Evolutionary conservation across 106 monocot genomes (phyloP), one percentile per base, ranked within the genome.

Genomic region (Dendrobium catenatum): DNA sequence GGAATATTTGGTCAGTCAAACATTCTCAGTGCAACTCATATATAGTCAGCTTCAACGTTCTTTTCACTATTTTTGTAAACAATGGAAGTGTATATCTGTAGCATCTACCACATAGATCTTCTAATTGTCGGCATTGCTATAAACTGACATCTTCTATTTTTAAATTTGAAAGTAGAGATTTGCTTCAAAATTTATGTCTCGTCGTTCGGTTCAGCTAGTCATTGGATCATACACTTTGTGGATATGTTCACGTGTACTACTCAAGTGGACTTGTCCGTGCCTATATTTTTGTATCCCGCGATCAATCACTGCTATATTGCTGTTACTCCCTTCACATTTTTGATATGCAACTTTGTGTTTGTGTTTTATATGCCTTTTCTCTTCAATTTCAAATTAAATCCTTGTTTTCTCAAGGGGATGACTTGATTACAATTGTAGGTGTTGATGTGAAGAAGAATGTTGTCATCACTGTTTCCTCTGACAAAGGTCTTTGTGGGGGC

Each of bases 401-500:
- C 20, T 74, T 74, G 18, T 44, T 42, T 74, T 44, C 43, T 74
- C 5, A 4, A 20, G 74, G 8, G 43, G 16, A 1, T 76, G 42
- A 76, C 49, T 76, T 76, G 49, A 20, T 81, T 75, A 22, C 33
- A 31, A 40, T 59, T 67, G 49, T 76, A 96, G 97, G 86, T 81
- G 80, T 97, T 79, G 94, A 97, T 85, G 97, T 91, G 72, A 97
- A 97, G 88, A 97, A 94, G 86, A 97, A 94, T 82, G 92, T 97
- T 78, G 94, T 97, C 74, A 68, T 97, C 68, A 82, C 90, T 15
- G 58, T 97, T 79, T 73, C 89, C 4, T 97, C 97, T 80, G 97
- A 97, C 88, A 97, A 97, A 84, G 97, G 97, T 87, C 94, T 97
- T 79, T 97, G 97, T 85, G 97, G 97, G 24, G 94, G 97, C 77